phyloP scores from a whole-genome alignment of 176 grass and related monocot genomes.

The Eleusine indica region DNA sequence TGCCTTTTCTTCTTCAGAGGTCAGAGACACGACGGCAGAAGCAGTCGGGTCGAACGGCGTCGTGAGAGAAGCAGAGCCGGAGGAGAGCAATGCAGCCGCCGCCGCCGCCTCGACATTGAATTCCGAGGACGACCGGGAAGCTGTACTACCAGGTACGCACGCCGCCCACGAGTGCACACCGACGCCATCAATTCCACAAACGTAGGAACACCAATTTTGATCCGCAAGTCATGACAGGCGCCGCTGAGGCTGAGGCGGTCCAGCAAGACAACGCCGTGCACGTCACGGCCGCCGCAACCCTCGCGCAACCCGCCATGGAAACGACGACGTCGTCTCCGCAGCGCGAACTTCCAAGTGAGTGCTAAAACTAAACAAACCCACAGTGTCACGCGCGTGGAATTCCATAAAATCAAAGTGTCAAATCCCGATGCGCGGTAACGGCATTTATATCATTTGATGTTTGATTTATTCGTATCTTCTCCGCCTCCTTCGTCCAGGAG shows the following conservation, averaged over 20 bases:
- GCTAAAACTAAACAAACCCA: background rate
- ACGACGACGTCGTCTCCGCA: background rate
- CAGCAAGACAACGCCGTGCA: slow-evolving; percentile 20
- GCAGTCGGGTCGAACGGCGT: background rate
- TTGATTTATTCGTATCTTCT: background rate
- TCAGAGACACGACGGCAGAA: slow-evolving; percentile 14
- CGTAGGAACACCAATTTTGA: background rate
- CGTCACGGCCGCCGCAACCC: background rate
- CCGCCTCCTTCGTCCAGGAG: background rate
- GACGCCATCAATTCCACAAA: background rate
- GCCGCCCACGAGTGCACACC: background rate
- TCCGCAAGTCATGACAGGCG: background rate
- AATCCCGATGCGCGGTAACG: background rate
- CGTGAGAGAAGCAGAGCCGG: background rate
- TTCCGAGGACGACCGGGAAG: background rate
- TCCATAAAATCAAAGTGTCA: background rate
- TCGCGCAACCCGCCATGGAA: background rate
- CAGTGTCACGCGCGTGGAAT: background rate
- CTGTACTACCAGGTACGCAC: slow-evolving; percentile 21
- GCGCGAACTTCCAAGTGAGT: slow-evolving; percentile 8
- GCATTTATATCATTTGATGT: background rate
- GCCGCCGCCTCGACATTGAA: background rate
- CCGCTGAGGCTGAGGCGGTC: background rate
- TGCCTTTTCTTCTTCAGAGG: slow-evolving; percentile 17
- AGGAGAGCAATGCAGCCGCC: background rate